These are phyloP conservation scores for Corynascus novoguineensis DNA, from an alignment of 495 filamentous ascomycete genomes.

Conservation along the genomic window DNA sequence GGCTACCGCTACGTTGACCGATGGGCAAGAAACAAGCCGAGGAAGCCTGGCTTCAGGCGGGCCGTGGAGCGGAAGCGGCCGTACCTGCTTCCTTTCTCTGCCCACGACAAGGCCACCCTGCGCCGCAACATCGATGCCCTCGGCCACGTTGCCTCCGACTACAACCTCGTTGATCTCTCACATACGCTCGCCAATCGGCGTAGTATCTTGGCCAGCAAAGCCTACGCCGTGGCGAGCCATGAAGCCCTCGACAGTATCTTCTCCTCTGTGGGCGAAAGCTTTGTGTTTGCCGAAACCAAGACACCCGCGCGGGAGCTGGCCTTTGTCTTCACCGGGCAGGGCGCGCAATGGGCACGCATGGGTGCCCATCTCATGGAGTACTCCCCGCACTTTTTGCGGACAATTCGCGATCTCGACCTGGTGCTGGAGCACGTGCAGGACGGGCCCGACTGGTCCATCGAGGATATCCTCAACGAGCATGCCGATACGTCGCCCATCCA, in stretches of 20 bases:
- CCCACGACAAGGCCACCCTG: slow-evolving; percentile 28
- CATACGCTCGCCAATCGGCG: background rate
- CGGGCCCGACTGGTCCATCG: slow-evolving; percentile 8
- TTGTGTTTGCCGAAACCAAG: background rate
- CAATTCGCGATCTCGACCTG: slow-evolving; percentile 19
- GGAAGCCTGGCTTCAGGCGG: background rate
- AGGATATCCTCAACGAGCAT: background rate
- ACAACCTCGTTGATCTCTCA: background rate
- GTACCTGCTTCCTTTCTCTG: slow-evolving; percentile 28
- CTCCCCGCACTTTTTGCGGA: slow-evolving; percentile 22
- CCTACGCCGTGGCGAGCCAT: background rate
- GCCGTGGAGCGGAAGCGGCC: background rate
- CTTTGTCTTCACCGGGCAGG: slow-evolving; percentile 38
- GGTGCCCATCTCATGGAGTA: slow-evolving; percentile 35
- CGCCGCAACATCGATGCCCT: slow-evolving; percentile 27
- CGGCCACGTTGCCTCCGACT: slow-evolving; percentile 16
- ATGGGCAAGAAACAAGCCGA: too few relatives aligned
- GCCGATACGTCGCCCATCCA: background rate
- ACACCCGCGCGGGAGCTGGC: slow-evolving; percentile 24
- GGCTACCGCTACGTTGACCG: too few relatives aligned
- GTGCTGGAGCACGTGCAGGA: background rate
- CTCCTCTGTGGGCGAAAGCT: background rate
- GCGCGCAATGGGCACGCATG: slow-evolving; percentile 46
- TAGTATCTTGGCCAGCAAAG: background rate
- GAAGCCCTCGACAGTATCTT: background rate